Conservation (phyloP, 1,284 basidiomycete genomes). For the Phaffia rhodozyma region DNA sequence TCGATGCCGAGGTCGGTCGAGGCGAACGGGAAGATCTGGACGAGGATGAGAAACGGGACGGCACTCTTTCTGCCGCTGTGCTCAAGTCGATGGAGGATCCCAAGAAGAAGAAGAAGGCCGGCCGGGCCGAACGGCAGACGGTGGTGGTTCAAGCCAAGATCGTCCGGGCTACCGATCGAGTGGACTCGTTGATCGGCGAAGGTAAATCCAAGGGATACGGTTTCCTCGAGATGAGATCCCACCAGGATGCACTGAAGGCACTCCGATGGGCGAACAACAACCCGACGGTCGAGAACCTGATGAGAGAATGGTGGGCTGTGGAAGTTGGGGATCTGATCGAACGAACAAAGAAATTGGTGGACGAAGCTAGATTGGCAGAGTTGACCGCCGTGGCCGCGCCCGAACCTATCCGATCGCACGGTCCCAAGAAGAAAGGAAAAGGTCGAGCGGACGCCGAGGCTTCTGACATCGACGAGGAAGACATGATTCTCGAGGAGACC, state of each 20-base stretch:
- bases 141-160: conserved; percentile 74
- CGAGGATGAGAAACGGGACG: conserved; percentile 55
- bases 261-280: conserved; percentile 93
- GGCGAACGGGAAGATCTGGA: conserved; percentile 52
- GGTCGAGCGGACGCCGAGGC: conserved; percentile 19
- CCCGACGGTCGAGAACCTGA: conserved; percentile 48
- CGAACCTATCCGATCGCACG: conserved; percentile 31
- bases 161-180: conserved; percentile 62
- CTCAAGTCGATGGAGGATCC: conserved; percentile 31
- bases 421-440: conserved; percentile 32
- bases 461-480: conserved; percentile 25
- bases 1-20: conserved; percentile 63
- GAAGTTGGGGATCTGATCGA: conserved; percentile 61
- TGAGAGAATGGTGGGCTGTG: conserved; percentile 69
- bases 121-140: conserved; percentile 44
- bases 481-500: conserved; percentile 25
- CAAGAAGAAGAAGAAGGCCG: conserved; percentile 31
- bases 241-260: conserved; percentile 80
- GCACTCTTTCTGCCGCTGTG: conserved; percentile 32
- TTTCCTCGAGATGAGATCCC: conserved; percentile 79
- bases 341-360: conserved; percentile 42
- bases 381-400: conserved; percentile 8
- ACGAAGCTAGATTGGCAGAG: conserved; percentile 26
- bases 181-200: conserved; percentile 74
- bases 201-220: conserved; percentile 88